Base-by-base conservation (phyloP, 345 rosid genomes). In the Geranium brycei region DNA sequence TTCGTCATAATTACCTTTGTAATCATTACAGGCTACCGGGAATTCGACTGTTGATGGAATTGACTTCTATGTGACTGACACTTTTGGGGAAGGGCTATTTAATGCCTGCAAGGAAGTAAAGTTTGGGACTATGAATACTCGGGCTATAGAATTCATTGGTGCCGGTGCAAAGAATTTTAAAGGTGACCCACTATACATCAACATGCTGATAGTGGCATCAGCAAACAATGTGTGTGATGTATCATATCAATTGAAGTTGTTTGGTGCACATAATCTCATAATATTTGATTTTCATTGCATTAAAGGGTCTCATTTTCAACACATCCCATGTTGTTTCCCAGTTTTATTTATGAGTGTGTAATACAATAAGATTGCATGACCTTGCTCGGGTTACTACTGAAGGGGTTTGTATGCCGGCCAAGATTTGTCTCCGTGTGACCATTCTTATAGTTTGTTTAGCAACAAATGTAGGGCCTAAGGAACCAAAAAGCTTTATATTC, bases 101-200 rank as follows among this genome's bases (percentile, higher is more conserved):
- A 81, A 83, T 60, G 88, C 99, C 51, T 93, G 99, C 78, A 90
- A 86, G 80, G 99, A 93, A 66, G 97, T 93, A 31, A 90, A 93
- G 82, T 93, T 93, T 82, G 97, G 96, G 68, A 87, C 96, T 58
- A 86, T 93, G 99, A 93, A 93, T 72, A 86, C 91, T 57, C 83
- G 96, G 66, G 99, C 99, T 57, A 72, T 93, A 51, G 81, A 86
- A 66, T 87, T 93, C 66, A 76, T 93, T 62, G 97, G 99, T 63
- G 97, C 90, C 67, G 96, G 99, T 67, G 99, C 99, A 68, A 80
- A 76, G 69, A 84, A 80, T 73, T 93, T 85, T 67, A 79, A 72
- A 83, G 98, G 98, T 91, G 73, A 75, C 51, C 11, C 40, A 57
- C 30, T 31, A 7, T 23, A 51, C n/a, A 6, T 69, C 69, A 64